Evolutionary conservation across 179 eudicot species (phyloP).

Genomic region (Beta macrorhiza): DNA sequence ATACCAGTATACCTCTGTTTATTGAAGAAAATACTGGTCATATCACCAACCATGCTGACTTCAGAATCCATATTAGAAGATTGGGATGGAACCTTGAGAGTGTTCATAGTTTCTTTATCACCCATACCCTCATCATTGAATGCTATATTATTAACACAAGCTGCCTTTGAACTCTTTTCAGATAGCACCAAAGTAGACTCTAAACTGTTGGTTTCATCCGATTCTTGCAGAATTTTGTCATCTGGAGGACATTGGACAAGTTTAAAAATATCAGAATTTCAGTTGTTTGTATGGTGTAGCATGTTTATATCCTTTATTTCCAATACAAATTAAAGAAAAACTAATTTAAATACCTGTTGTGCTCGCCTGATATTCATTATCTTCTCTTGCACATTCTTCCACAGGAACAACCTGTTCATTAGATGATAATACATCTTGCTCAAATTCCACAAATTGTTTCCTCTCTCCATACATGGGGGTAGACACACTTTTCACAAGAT

Average conservation of each 20-base stretch:
- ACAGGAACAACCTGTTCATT: conserved; percentile 17
- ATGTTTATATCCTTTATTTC: not conserved
- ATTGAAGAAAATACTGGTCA: conserved; percentile 31
- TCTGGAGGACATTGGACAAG: conserved; percentile 4
- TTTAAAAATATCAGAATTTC: not conserved
- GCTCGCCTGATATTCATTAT: conserved; percentile 15
- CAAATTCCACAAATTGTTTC: conserved; percentile 5
- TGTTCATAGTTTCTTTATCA: conserved; percentile 5
- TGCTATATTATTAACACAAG: not conserved
- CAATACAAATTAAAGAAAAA: not conserved
- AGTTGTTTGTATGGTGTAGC: not conserved
- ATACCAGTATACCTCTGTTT: conserved; percentile 56
- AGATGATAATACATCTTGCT: conserved; percentile 12
- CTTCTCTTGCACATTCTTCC: conserved; percentile 12
- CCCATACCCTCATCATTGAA: conserved; percentile 12
- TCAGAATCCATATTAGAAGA: conserved; percentile 27
- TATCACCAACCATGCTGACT: conserved; percentile 20
- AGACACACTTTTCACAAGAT: conserved; percentile 25
- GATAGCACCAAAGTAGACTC: conserved; percentile 6
- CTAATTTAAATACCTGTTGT: conserved; percentile 32
- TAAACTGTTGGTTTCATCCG: not conserved
- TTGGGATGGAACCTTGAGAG: conserved; percentile 12
- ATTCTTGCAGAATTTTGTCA: conserved; percentile 17
- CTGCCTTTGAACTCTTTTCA: not conserved
- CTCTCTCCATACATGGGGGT: conserved; percentile 7